Evolutionary conservation across 2,329 filamentous ascomycete genomes (phyloP), one percentile per base, ranked within the genome.

Genomic region (Aspergillus aculeatus): DNA sequence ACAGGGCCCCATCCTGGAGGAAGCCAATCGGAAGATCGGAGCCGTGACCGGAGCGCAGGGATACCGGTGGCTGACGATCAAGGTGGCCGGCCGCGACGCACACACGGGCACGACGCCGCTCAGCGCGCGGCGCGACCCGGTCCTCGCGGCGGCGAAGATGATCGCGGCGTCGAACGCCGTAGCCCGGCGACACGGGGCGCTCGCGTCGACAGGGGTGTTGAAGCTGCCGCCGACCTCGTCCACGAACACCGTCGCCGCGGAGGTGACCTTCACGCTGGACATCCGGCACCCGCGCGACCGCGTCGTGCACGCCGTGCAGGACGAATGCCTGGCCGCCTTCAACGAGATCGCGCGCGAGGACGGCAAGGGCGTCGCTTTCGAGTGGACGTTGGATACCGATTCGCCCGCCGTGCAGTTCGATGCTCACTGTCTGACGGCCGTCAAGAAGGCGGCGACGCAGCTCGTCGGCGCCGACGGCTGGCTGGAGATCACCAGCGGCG

Each of bases 41-140:
- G 80, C 89, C 2, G 89, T 91, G 0, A 81, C 82, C 26, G 88
- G 88, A 2, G 87, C 87, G 0, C 88, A 91, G 69, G 86, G 85
- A 5, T 90, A 89, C 70, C 83, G 84, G 61, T 91, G 89, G 89
- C 83, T 85, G 68, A 88, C 83, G 0, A 71, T 91, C 32, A 83
- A 81, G 1, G 81, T 91, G 1, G 74, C 77, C n/a, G 88, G 88
- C 0, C 78, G 83, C 59, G 88, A 90, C 62, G 83, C 84, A 3
- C 89, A 91, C 69, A 90, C 88, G 0, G 89, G 89, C 4, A 90
- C 89, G 0, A 91, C 89, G 0, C 85, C 86, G 23, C 81, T 89
- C 31, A 75, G 75, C 19, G 81, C 83, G 38, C 82, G 88, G 9
- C 82, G 83, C 4, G 88, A 91, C 69, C 84, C 88, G 2, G 75